Evolutionary conservation across 257 asterid species (phyloP), one percentile per base, ranked within the genome.

Genomic region (Forsythia viridissima): DNA sequence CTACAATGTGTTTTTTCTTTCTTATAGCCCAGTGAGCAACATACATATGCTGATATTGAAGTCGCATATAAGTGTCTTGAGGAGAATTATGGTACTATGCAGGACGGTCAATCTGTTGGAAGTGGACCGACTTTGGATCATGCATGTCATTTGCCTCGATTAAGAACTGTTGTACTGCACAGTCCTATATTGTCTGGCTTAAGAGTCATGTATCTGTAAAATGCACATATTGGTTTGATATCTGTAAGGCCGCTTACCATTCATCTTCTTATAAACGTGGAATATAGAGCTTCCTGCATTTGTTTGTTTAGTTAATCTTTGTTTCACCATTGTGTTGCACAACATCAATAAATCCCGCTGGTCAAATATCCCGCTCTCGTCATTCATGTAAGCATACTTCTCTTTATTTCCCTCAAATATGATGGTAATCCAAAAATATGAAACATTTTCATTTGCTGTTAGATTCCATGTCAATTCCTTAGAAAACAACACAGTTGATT

Each of bases 281-380:
- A 30, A 30, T 30, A 30, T 30, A 30, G 1, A 30, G 34, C 2
- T 30, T 30, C 34, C 2, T 30, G 34, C 34, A 30, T 30, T 30
- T 30, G 34, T 1, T 30, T 30, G 34, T 30, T 30, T 30, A 30
- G 34, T 30, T 30, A 30, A 30, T 30, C 34, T 30, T 30, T 30
- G 34, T 30, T 30, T 0, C 34, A 30, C 34, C 34, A 30, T 30
- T 30, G 34, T 30, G 1, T 30, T 30, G 2, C 79, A 80, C 79
- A 80, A 80, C 21, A 74, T 80, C 36, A 75, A 80, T 41, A 80
- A 67, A 80, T 73, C 0, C 83, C 79, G 3, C 1, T 72, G 6
- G 79, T 80, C 30, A 63, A 15, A 6, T 66, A 79, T 52, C 83
- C 83, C 0, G 63, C 48, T 74, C 74, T 80, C 9, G 79, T 80